Evolutionary conservation across 768 basidiomycete genomes (phyloP), one percentile per base, ranked within the genome.

Genomic region (Termitomyces heimii): DNA sequence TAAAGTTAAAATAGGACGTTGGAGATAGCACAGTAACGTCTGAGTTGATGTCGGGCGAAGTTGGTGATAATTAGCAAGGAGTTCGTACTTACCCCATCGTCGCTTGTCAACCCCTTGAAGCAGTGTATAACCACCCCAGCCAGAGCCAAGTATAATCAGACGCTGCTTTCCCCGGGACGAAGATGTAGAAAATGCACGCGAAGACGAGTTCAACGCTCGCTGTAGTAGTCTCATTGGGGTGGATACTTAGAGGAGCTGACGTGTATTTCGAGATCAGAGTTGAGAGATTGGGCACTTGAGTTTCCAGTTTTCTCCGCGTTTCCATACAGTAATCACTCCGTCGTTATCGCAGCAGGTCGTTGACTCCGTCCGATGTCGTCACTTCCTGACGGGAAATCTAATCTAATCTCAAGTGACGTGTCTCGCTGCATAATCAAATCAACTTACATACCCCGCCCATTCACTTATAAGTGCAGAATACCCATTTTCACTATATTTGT

Each of bases 121-220:
- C 14, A 90, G 72, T 58, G 84, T 84, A 62, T 89, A 89, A 0
- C 88, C 88, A 56, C 86, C 88, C 88, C 88, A 90, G 24, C 88
- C 88, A 10, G 86, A 88, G 9, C 88, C 88, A 7, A 89, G 73
- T 59, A 90, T 84, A 20, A 89, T 81, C 35, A 89, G 78, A 24
- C 77, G 75, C 56, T 78, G 69, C 61, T 75, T 79, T 29, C 52
- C 42, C 39, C 57, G 54, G 31, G 52, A 20, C 1, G 22, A 18
- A n/a, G 60, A 58, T 5, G 52, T 56, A 3, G 55, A 62, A 20
- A 62, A 54, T 22, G 35, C 18, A 4, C 40, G 50, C 2, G 55
- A 39, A 5, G 39, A 43, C 16, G n/a, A 5, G 18, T 18, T 20
- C 1, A 31, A 22, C 34, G 55, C 39, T 43, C 26, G 54, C 46